Evolutionary conservation across 179 eudicot genomes (phyloP), one percentile per base, ranked within the genome.

Genomic region (Silene coronaria): DNA sequence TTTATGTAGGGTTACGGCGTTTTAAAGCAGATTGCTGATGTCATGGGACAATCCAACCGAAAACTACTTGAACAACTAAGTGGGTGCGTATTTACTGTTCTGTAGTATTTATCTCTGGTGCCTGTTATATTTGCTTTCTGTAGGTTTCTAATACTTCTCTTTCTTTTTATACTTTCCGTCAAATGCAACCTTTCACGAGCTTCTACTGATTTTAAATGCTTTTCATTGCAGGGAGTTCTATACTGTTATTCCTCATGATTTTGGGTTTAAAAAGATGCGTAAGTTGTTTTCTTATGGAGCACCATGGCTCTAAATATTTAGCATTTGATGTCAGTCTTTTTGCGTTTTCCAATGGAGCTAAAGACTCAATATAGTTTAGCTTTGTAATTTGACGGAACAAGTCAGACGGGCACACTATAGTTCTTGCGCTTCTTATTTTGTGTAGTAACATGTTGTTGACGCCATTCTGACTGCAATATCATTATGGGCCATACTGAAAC

Each of bases 251-350:
- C 99, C 97, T 74, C 99, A 92, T 82, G 97, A 95, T 83, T 95
- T 95, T 88, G 99, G 99, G 78, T 95, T 88, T 76, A 86, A 80
- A 73, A 95, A 95, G 82, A 95, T 93, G 97, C 78, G 99, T 95
- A 85, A 87, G 99, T 88, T 76, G 60, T 67, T 81, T 71, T 76
- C 4, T 74, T 66, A 14, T 26, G 16, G 22, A 55, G 60, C 68
- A 32, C 60, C 57, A 75, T 28, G 71, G 12, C 55, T 38, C 51
- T 14, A 48, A 21, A 2, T 64, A 65, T 57, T 22, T 51, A 61
- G 48, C 42, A 23, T 71, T 55, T 45, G 51, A 32, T 64, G 16
- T 71, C 48, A 62, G 10, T 22, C 16, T 67, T 30, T 51, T 24
- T 30, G 19, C 68, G 45, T 5, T 22, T 22, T 69, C n/a, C 42